These are phyloP conservation scores for Ceratobasidium sp. DNA, from an alignment of 1,284 basidiomycete genomes.

Conservation along the genomic window DNA sequence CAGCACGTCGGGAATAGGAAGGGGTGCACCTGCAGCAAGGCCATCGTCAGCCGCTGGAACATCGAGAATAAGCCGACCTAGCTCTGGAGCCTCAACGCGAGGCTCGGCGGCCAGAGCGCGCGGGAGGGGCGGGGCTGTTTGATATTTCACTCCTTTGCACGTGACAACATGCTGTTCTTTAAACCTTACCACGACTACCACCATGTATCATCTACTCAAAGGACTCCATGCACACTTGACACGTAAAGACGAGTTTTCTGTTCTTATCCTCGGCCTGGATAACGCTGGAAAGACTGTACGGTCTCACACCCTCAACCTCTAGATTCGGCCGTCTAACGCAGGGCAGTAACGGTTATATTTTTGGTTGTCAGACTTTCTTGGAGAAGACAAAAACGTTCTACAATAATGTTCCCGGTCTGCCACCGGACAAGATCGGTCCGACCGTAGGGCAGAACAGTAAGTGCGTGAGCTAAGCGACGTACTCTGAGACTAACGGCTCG, in stretches of 20 bases:
- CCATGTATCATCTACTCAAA: slow-evolving; percentile 90
- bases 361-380: slow-evolving; percentile 72
- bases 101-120: slow-evolving; percentile 11
- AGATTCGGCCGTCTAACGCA: slow-evolving; percentile 4
- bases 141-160: not conserved
- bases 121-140: slow-evolving; percentile 27
- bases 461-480: slow-evolving; percentile 47
- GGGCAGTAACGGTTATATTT: slow-evolving; percentile 34
- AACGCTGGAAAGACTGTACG: slow-evolving; percentile 91
- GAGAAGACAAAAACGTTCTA: slow-evolving; percentile 94
- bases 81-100: slow-evolving; percentile 32
- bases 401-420: slow-evolving; percentile 82
- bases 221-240: slow-evolving; percentile 90
- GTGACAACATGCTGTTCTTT: not conserved
- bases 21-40: slow-evolving; percentile 20
- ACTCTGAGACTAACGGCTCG: not conserved
- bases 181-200: not conserved
- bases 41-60: slow-evolving; percentile 28
- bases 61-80: slow-evolving; percentile 24
- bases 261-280: slow-evolving; percentile 85
- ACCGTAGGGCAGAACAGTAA: slow-evolving; percentile 95
- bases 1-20: slow-evolving; percentile 6
- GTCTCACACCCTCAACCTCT: slow-evolving; percentile 34
- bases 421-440: slow-evolving; percentile 90
- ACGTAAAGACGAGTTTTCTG: slow-evolving; percentile 92